phyloP scores from a whole-genome alignment of 495 filamentous ascomycete genomes.

The Talaromyces ruber region DNA sequence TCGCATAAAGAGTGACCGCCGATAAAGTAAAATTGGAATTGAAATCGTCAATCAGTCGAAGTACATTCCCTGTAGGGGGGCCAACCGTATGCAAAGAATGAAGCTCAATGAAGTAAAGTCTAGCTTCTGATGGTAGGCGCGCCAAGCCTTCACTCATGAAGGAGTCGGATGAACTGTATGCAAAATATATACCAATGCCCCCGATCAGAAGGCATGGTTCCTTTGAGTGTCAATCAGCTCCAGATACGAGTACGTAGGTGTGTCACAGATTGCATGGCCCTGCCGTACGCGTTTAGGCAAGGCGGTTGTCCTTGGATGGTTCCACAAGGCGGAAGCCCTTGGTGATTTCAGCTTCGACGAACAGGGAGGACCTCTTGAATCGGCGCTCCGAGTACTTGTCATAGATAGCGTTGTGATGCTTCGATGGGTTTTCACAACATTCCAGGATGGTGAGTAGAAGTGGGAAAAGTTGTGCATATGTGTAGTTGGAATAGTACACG shows the following conservation, averaged over 20 bases:
- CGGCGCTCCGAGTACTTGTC: slow-evolving; percentile 83
- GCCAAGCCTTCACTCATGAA: slow-evolving; percentile 3
- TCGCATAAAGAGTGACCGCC: not conserved
- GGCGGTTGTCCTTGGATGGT: slow-evolving; percentile 11
- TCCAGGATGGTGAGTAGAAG: slow-evolving; percentile 70
- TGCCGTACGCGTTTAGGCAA: not conserved
- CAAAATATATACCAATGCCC: slow-evolving; percentile 5
- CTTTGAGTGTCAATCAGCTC: not conserved
- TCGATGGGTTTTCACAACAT: slow-evolving; percentile 72
- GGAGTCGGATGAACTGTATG: not conserved
- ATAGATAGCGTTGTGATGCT: slow-evolving; percentile 78
- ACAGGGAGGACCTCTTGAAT: slow-evolving; percentile 74
- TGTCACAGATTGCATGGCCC: not conserved
- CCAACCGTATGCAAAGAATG: not conserved
- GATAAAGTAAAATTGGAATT: not conserved
- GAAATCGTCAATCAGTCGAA: not conserved
- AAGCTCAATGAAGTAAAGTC: not conserved
- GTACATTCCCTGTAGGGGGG: not conserved
- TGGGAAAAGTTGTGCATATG: slow-evolving; percentile 69
- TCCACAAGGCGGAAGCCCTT: slow-evolving; percentile 40
- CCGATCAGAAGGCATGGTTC: not conserved
- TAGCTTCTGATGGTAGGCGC: not conserved
- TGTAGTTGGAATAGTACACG: slow-evolving; percentile 88
- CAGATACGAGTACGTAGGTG: not conserved
- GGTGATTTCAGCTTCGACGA: slow-evolving; percentile 63